Evolutionary conservation across 345 rosid genomes (phyloP), one percentile per base, ranked within the genome.

Genomic region (Euphorbia peplus): DNA sequence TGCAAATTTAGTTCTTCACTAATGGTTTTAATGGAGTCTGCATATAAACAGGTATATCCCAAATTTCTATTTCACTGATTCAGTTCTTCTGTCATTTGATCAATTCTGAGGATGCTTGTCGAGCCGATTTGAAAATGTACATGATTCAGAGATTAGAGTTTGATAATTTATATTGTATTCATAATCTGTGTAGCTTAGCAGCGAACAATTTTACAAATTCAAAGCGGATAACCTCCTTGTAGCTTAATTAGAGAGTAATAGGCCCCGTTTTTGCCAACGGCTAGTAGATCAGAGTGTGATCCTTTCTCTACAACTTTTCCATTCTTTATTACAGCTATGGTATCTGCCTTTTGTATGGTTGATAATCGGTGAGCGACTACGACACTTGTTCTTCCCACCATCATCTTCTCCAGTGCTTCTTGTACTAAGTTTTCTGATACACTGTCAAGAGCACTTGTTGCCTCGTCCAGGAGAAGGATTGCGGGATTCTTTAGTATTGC

Each of bases 331-430:
- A 70, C 74, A 52, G 63, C 74, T 22, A 70, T 70, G 42, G 63
- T 37, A 28, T 70, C 62, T 41, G 74, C 51, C 41, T 70, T 70
- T 13, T 69, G 73, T 60, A 60, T 50, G 4, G 73, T 69, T 1
- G 73, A 69, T 29, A 69, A 48, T 8, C 73, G 32, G 48, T 70
- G 73, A 11, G 73, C 66, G 4, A 70, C 47, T 0, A 70, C 32
- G 2, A 70, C 73, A 70, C 73, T 48, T 9, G 73, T 70, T 51
- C 63, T 60, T 4, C 63, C 66, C 39, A 60, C 48, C 66, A 50
- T 50, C 73, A 70, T 60, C 73, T 70, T 70, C 35, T 70, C 66
- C n/a, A 70, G 9, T 14, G 73, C 73, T 60, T 60, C 73, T 70
- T 70, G 73, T 1, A 70, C 67, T 51, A 70, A 11, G 18, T 35